Evolutionary conservation across 2,329 filamentous ascomycete species (phyloP), one percentile per base, ranked within the genome.

Genomic region (Colletotrichum chlorophyti): DNA sequence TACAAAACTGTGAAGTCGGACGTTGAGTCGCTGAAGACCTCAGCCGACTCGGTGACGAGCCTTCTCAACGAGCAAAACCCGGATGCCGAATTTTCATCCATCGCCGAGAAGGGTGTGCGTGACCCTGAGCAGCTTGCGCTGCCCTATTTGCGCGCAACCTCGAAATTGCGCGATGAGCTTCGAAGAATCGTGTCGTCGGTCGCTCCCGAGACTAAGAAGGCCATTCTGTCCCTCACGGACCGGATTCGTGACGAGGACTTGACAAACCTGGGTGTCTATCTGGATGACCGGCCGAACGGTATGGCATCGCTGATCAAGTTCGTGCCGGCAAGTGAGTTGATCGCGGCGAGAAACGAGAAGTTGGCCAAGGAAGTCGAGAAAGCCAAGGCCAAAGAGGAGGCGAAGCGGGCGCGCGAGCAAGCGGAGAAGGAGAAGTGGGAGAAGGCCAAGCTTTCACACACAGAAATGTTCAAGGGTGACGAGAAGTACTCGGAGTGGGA

Each of bases 251-350:
- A 97, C 70, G 81, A 86, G 9, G 87, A 93, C 54, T 84, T 97
- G 10, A 93, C 91, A 66, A 87, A 93, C 57, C 78, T 96, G 0
- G 91, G 89, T 32, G 89, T 97, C 57, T 96, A 96, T 68, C 86
- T 97, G 1, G 93, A 97, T 69, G 93, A 97, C 68, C 85, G 91
- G 46, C 77, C 77, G n/a, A 83, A 83, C 42, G 79, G 78, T 52
- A 82, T 81, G 69, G 88, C 85, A 0, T 91, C 92, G 1, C 81
- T 97, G 27, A 88, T 97, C 61, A 87, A 86, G 66, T 86, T 87
- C 59, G 77, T 86, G 9, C 82, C 83, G 0, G 82, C 80, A 4
- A 74, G 79, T 4, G 81, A 85, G 61, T 74, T 88, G 23, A 80
- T 87, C 31, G 82, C 83, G 2, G 80, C 82, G 3, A 77, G 82